These are phyloP conservation scores for Eutrema salsugineum DNA, from an alignment of 441 rosid genomes.

Conservation along the genomic window DNA sequence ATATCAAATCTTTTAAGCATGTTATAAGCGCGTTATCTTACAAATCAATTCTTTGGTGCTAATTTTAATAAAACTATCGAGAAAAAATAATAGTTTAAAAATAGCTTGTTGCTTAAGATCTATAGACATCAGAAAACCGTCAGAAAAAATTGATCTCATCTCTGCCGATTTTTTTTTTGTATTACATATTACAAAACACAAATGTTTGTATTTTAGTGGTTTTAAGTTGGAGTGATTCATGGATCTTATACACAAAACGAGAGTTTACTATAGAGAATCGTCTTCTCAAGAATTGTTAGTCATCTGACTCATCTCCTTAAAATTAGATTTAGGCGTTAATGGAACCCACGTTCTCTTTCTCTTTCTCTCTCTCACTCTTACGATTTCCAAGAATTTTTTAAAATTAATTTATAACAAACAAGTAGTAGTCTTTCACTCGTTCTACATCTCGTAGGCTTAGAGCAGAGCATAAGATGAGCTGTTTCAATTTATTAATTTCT, in stretches of 20 bases:
- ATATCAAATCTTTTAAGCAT: background rate
- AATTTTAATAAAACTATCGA: too few species aligned
- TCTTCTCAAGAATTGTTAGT: conserved; percentile 13
- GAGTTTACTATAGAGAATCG: background rate
- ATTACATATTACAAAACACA: background rate
- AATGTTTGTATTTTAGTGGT: background rate
- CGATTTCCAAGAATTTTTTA: conserved; percentile 22
- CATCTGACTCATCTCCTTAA: background rate
- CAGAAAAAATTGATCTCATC: background rate
- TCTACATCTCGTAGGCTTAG: conserved; percentile 6
- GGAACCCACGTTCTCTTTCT: conserved; percentile 36
- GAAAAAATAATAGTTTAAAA: too few species aligned
- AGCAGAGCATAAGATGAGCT: conserved; percentile 27
- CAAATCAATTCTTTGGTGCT: too few species aligned
- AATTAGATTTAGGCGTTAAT: background rate
- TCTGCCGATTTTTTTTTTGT: background rate
- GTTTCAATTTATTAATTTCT: background rate
- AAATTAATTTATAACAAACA: background rate
- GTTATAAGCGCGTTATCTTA: too few species aligned
- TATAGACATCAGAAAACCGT: background rate
- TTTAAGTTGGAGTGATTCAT: background rate
- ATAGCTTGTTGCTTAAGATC: background rate
- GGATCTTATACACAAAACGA: conserved; percentile 20
- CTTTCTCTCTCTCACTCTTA: background rate
- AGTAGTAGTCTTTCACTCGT: conserved; percentile 23